Evolutionary conservation across 768 basidiomycete genomes (phyloP).

Genomic region (Sporobolomyces pararoseus): DNA sequence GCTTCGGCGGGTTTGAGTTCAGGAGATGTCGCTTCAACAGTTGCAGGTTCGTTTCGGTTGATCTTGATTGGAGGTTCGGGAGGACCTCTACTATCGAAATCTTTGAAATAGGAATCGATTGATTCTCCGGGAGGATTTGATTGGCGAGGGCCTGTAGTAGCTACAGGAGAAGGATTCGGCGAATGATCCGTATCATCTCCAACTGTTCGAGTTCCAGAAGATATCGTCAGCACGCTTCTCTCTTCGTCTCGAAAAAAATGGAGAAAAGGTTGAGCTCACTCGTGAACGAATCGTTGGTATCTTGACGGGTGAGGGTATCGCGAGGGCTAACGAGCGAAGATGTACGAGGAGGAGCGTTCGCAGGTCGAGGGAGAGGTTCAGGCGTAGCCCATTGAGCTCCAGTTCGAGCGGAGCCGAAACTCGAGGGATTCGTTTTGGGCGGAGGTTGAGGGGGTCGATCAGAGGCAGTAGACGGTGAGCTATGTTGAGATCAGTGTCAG

Average conservation of each 20-base stretch:
- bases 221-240: background rate
- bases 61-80: conserved; percentile 4
- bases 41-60: background rate
- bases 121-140: background rate
- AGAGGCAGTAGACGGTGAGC: background rate
- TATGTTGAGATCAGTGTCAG: background rate
- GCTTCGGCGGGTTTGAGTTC: background rate
- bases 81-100: background rate
- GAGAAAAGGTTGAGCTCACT: background rate
- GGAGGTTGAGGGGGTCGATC: conserved; percentile 6
- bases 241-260: background rate
- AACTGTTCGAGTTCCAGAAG: background rate
- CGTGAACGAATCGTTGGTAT: conserved; percentile 16
- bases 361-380: conserved; percentile 9
- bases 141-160: background rate
- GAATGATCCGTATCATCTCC: conserved; percentile 13
- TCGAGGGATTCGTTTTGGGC: background rate
- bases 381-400: conserved; percentile 3
- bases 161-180: background rate
- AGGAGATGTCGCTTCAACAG: background rate
- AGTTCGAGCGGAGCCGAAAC: background rate
- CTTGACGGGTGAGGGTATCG: conserved; percentile 1
- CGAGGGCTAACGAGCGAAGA: background rate
- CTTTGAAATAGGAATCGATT: conserved; percentile 10
- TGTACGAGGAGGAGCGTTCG: conserved; percentile 8